Percentiles rank a stretch among this genome's conserved stretches.
Conservation (phyloP, 257 asterid genomes). For the Jasminum sambac region DNA sequence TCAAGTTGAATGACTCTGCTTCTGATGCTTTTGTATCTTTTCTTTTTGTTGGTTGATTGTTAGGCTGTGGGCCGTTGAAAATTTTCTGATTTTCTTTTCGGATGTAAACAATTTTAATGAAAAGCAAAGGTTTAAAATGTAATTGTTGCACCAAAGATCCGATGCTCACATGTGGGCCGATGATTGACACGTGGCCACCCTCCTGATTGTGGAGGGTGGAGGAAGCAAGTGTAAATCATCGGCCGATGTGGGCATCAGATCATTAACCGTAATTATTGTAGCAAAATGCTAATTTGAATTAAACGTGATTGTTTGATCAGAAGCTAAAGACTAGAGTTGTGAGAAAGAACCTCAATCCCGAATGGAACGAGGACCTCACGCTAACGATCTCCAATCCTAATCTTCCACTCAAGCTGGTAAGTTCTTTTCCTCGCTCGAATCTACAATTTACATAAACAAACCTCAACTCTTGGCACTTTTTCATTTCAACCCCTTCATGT, state of each 20-base stretch:
- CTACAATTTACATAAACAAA: no score
- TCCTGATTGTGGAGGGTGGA: background rate
- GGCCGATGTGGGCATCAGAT: background rate
- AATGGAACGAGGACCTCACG: slow-evolving; percentile 66
- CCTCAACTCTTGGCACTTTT: background rate
- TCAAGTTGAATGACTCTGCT: background rate
- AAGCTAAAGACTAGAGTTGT: slow-evolving; percentile 53
- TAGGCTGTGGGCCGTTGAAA: background rate
- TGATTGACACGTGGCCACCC: no score
- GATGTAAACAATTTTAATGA: background rate
- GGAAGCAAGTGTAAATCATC: background rate
- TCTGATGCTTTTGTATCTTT: background rate
- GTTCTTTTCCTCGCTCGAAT: background rate
- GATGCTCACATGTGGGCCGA: no score
- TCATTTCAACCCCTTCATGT: background rate
- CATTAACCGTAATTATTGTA: background rate
- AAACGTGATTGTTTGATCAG: slow-evolving; percentile 31
- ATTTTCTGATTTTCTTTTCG: background rate
- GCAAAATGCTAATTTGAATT: background rate
- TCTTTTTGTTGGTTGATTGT: background rate
- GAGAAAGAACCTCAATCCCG: slow-evolving; percentile 55
- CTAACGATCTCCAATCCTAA: slow-evolving; percentile 43
- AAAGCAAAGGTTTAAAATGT: background rate
- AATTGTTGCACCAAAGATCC: no score
- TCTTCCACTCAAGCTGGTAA: slow-evolving; percentile 53